Conservation (phyloP, 1,284 basidiomycete genomes). For the Bondarzewia mesenterica region DNA sequence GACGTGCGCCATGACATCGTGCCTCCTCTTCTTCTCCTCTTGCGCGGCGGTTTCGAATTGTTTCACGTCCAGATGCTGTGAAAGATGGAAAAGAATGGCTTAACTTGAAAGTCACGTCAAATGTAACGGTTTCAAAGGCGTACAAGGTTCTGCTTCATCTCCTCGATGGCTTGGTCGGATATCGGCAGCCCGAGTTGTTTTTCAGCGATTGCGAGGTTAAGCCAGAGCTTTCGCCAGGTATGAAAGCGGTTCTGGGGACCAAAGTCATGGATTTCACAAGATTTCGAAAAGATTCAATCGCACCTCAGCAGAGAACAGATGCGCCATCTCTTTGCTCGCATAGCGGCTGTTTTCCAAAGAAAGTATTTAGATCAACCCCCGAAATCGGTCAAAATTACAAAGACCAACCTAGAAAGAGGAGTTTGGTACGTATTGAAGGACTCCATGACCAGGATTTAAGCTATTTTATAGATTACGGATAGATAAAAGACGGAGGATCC, state of each 20-base stretch:
- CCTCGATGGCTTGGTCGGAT: slow-evolving; percentile 83
- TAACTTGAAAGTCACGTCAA: not conserved
- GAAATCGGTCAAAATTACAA: not conserved
- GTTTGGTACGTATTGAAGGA: slow-evolving; percentile 65
- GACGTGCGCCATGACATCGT: slow-evolving; percentile 99
- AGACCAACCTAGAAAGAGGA: slow-evolving; percentile 57
- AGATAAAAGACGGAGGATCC: too few relatives aligned
- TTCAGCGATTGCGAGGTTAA: slow-evolving; percentile 94
- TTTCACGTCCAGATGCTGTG: slow-evolving; percentile 74
- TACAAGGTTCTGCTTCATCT: slow-evolving; percentile 91
- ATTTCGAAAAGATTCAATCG: slow-evolving; percentile 14
- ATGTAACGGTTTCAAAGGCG: slow-evolving; percentile 17
- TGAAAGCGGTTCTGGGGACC: slow-evolving; percentile 78
- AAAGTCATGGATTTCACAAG: not conserved
- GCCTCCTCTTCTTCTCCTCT: slow-evolving; percentile 96
- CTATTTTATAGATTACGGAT: not conserved
- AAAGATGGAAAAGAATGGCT: not conserved
- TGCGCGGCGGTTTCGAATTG: slow-evolving; percentile 90
- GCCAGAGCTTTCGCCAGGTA: slow-evolving; percentile 97
- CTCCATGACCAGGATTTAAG: slow-evolving; percentile 40
- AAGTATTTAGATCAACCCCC: slow-evolving; percentile 10
- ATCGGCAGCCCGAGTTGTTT: slow-evolving; percentile 93
- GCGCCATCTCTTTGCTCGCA: slow-evolving; percentile 98
- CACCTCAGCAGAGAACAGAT: slow-evolving; percentile 89
- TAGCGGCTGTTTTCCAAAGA: slow-evolving; percentile 63